These are phyloP conservation scores for Populus euphratica DNA, from an alignment of 345 rosid genomes.

Conservation along the genomic window DNA sequence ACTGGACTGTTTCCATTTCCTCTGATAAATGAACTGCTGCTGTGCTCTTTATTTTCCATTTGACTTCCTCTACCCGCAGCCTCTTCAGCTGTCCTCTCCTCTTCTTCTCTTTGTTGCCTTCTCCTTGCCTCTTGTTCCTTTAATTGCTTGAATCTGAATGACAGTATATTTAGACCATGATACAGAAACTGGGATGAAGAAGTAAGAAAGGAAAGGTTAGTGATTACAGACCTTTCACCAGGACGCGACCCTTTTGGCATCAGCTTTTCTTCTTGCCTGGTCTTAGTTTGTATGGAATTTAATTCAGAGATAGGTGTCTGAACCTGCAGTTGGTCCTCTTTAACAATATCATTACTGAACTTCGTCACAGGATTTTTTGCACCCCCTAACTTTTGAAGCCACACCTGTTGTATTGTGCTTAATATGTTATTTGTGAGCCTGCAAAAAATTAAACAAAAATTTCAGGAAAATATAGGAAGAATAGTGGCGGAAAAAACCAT, in stretches of 20 bases:
- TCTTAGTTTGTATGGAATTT: conserved; percentile 26
- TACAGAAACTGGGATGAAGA: neutral
- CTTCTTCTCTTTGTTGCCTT: conserved; percentile 60
- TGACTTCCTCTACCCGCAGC: conserved; percentile 30
- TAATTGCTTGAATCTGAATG: conserved; percentile 61
- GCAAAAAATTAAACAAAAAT: conserved; percentile 17
- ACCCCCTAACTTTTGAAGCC: conserved; percentile 91
- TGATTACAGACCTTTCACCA: conserved; percentile 60
- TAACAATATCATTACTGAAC: conserved; percentile 38
- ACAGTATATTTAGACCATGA: conserved; percentile 16
- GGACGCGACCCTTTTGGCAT: conserved; percentile 57
- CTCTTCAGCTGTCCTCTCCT: conserved; percentile 50
- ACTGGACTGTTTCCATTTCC: conserved; percentile 18
- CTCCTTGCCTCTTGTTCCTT: conserved; percentile 83
- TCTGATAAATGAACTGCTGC: conserved; percentile 15
- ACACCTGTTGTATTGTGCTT: conserved; percentile 84
- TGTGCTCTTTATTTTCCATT: conserved; percentile 9
- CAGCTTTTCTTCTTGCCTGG: conserved; percentile 34
- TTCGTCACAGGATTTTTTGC: conserved; percentile 53
- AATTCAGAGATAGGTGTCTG: conserved; percentile 43
- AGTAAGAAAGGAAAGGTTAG: conserved; percentile 1
- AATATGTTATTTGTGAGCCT: conserved; percentile 92
- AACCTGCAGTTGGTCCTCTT: conserved; percentile 36
- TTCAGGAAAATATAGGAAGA: conserved; percentile 9
- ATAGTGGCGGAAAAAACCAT: neutral